Percentiles rank a stretch among this genome's conserved stretches.
phyloP scores from a whole-genome alignment of 371 early-diverging fungal species.

The Apophysomyces ossiformis region DNA sequence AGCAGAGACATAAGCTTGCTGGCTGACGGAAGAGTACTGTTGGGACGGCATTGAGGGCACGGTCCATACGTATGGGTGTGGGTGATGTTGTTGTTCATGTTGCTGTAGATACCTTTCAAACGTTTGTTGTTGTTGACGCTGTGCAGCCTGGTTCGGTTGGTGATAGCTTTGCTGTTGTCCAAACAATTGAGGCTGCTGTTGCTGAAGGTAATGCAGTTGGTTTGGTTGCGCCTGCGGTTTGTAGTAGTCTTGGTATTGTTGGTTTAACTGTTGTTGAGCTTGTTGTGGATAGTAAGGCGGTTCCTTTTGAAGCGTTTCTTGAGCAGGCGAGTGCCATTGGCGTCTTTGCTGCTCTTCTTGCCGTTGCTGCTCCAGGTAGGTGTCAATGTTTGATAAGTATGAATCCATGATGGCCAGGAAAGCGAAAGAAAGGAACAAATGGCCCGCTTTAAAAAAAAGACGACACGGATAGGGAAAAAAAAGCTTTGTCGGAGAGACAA shows the following conservation, averaged over 20 bases:
- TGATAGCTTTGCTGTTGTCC: not conserved
- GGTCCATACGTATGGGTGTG: not conserved
- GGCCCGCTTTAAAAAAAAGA: constrained; percentile 1
- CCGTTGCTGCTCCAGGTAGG: constrained; percentile 10
- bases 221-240: constrained; percentile 6
- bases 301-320: not conserved
- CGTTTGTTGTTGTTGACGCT: not conserved
- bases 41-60: no score
- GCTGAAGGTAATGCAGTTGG: constrained; percentile 4
- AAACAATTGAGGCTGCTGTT: not conserved
- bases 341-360: constrained; percentile 10
- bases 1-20: no score
- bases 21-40: no score
- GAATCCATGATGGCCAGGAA: constrained; percentile 12
- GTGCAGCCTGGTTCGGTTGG: not conserved
- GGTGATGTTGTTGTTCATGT: not conserved
- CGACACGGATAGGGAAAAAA: not conserved
- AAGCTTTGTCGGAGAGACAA: not conserved
- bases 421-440: constrained; percentile 4
- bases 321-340: not conserved
- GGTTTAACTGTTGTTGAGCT: not conserved
- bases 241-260: no score
- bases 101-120: not conserved
- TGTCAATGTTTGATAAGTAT: constrained; percentile 15
- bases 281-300: not conserved